Evolutionary conservation across 306 rosid species (phyloP).

Genomic region (Elaeagnus macrophylla): DNA sequence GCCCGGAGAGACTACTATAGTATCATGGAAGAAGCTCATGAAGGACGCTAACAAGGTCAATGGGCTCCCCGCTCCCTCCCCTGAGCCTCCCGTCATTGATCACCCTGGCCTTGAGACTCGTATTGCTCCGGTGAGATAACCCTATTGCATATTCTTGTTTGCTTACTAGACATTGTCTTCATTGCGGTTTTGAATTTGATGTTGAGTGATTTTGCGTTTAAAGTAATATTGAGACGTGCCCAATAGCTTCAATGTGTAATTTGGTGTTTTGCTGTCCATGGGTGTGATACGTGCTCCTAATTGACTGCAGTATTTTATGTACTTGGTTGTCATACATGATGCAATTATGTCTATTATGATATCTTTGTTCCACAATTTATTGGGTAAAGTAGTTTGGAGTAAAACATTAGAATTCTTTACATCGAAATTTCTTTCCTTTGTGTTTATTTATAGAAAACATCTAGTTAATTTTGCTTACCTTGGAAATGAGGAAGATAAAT

Average conservation of each 20-base stretch:
- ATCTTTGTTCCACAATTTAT: no score
- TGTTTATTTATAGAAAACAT: no score
- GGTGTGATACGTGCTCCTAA: background rate
- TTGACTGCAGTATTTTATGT: background rate
- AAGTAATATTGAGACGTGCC: conserved; percentile 15
- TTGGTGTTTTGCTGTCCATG: background rate
- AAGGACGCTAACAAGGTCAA: conserved; percentile 62
- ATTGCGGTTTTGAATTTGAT: background rate
- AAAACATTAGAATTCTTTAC: no score
- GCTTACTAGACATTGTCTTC: conserved; percentile 1
- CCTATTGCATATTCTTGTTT: background rate
- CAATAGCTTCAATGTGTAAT: conserved; percentile 1
- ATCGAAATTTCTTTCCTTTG: no score
- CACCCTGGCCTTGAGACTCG: conserved; percentile 57
- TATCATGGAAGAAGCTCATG: conserved; percentile 94
- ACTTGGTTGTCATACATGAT: no score
- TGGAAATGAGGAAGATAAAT: no score
- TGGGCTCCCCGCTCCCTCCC: conserved; percentile 39
- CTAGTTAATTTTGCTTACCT: no score
- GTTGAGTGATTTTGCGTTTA: background rate
- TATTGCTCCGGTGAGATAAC: conserved; percentile 63
- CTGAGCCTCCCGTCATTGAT: conserved; percentile 39
- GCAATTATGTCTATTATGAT: no score
- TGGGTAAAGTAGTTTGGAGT: no score
- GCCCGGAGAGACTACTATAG: conserved; percentile 95